A percentile compares a stretch with the other conserved stretches of the same genome.
phyloP scores from a whole-genome alignment of 768 basidiomycete species.

The Podaxis sp. region DNA sequence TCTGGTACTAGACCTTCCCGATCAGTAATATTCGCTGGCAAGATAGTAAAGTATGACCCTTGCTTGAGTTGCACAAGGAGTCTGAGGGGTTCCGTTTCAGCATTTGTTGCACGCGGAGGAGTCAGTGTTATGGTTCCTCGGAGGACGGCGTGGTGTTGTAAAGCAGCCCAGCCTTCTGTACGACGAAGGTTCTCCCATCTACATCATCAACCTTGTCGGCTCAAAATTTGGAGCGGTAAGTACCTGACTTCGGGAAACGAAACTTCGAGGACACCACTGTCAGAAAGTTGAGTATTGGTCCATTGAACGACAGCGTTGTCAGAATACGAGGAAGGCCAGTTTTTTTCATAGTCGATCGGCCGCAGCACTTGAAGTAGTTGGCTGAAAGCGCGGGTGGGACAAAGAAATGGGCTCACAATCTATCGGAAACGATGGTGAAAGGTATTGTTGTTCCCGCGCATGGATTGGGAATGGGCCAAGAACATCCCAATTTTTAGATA shows the following conservation, averaged over 20 bases:
- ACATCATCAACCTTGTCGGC: background rate
- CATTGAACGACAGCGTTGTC: slow-evolving; percentile 59
- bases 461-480: slow-evolving; percentile 84
- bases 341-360: slow-evolving; percentile 41
- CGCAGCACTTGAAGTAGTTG: slow-evolving; percentile 37
- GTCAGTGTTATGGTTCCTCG: slow-evolving; percentile 58
- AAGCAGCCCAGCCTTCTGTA: slow-evolving; percentile 82
- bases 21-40: slow-evolving; percentile 33
- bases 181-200: slow-evolving; percentile 73
- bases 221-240: background rate
- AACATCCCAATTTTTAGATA: slow-evolving; percentile 39
- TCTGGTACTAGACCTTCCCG: slow-evolving; percentile 26
- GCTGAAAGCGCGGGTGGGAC: background rate
- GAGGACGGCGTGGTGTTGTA: slow-evolving; percentile 77
- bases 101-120: slow-evolving; percentile 30
- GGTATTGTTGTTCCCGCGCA: slow-evolving; percentile 76
- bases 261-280: slow-evolving; percentile 49
- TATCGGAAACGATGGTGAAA: slow-evolving; percentile 75
- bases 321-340: slow-evolving; percentile 67
- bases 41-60: slow-evolving; percentile 72
- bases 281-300: slow-evolving; percentile 38
- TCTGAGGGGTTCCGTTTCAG: slow-evolving; percentile 15
- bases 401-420: slow-evolving; percentile 38
- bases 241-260: slow-evolving; percentile 62
- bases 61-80: slow-evolving; percentile 61